These are phyloP conservation scores for Hypericum perforatum DNA, from an alignment of 345 rosid genomes.

Conservation along the genomic window DNA sequence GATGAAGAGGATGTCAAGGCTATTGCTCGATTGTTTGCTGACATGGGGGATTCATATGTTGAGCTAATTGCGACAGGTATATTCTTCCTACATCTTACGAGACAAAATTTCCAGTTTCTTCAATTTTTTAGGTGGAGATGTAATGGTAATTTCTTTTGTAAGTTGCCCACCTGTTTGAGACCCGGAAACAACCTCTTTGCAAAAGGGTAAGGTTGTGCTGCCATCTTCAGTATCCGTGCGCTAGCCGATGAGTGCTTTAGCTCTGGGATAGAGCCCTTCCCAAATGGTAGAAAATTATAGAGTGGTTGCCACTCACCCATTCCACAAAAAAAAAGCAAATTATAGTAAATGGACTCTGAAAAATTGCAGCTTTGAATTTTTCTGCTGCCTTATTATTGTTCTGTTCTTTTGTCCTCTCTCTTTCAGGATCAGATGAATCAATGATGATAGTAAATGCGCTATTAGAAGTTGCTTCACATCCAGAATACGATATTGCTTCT, in stretches of 20 bases:
- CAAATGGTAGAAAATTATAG: too few relatives aligned
- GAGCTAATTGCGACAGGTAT: constrained; percentile 92
- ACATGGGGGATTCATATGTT: constrained; percentile 94
- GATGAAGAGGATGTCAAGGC: constrained; percentile 99
- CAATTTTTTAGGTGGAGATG: too few relatives aligned
- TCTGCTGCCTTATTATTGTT: not conserved
- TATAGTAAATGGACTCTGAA: not conserved
- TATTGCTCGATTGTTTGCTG: constrained; percentile 92
- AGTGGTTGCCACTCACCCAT: too few relatives aligned
- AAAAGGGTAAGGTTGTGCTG: too few relatives aligned
- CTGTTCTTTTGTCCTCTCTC: not conserved
- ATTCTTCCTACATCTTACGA: constrained; percentile 1
- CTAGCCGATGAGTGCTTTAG: too few relatives aligned
- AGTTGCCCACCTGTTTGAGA: not conserved
- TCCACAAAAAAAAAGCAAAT: too few relatives aligned
- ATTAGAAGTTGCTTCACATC: constrained; percentile 85
- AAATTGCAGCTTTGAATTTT: not conserved
- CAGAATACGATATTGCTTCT: constrained; percentile 93
- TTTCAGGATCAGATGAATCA: constrained; percentile 76
- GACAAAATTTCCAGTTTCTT: not conserved
- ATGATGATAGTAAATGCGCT: constrained; percentile 80
- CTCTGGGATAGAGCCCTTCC: too few relatives aligned
- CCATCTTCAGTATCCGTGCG: too few relatives aligned
- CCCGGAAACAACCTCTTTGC: too few relatives aligned
- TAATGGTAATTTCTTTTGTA: too few relatives aligned